These are phyloP conservation scores for Thraustotheca clavata DNA, from an alignment of 352 stramenopile species.

Conservation along the genomic window DNA sequence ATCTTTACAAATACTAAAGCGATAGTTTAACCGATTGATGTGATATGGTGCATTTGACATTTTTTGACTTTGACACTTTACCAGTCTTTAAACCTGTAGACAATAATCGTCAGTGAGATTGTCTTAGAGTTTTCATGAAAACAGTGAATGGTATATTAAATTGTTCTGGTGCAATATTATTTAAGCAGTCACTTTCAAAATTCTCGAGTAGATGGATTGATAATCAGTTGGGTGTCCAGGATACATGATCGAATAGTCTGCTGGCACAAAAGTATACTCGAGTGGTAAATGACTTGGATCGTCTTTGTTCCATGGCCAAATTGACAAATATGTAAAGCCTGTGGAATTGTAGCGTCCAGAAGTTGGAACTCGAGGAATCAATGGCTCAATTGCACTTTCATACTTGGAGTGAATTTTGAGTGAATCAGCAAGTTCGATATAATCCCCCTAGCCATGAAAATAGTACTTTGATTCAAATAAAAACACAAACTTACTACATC, in stretches of 20 bases:
- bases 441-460: not conserved
- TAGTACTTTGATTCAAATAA: not conserved
- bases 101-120: no score
- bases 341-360: not conserved
- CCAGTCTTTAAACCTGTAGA: no score
- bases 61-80: no score
- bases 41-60: no score
- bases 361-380: conserved; percentile 4
- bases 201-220: not conserved
- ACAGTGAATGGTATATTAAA: no score
- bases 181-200: not conserved
- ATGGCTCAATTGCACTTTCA: not conserved
- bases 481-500: not conserved
- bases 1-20: no score
- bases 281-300: not conserved
- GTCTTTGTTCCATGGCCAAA: conserved; percentile 13
- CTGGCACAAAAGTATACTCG: conserved; percentile 21
- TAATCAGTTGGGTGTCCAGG: not conserved
- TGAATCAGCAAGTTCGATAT: not conserved
- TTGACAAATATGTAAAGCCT: conserved; percentile 2
- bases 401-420: no score
- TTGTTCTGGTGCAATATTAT: no score
- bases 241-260: not conserved
- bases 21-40: no score
- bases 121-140: no score